Evolutionary conservation across 108 stramenopile species (phyloP), one percentile per base, ranked within the genome.

Genomic region (Nitzschia inconspicua): DNA sequence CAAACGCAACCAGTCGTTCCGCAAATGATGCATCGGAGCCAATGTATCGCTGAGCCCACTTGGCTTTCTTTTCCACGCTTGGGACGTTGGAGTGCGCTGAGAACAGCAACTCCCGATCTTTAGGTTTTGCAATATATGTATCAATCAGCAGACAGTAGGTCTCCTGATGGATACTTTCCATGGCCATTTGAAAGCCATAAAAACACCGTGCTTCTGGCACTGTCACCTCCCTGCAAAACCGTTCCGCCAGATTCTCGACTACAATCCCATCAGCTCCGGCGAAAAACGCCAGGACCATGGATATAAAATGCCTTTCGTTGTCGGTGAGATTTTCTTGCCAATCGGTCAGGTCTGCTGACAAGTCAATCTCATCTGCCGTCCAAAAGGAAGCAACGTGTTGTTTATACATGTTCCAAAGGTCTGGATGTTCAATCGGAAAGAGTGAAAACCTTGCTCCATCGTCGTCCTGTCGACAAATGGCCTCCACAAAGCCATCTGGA

Each of bases 121-220:
- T 62, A 13, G 72, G 65, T 32, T 96, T 91, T 57, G 89, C 92
- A 56, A 99, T 88, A 72, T 98, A 98, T 0, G 98, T 99, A 72
- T 99, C 99, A 79, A 99, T 99, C 56, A 99, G 76, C 14, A 99
- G 79, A 40, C 80, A 88, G 72, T 99, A 99, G 4, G 98, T 98
- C 81, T 99, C 99, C 28, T 83, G 84, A 75, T 99, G 99, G 65
- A 99, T 99, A 65, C 98, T 99, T 75, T 99, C 99, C 48, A 99
- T 96, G 36, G 98, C 98, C 66, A 99, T 99, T 80, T 99, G 99
- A 60, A 99, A 99, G 32, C 99, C 99, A 70, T 99, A 99, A 76
- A 99, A 99, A 74, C 98, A 99, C 9, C 99, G 80, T 14, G 99
- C 99, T 81, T 99, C 99, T 6, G 97, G 74, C 6, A 80, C 71